These are phyloP conservation scores for Alternaria hordeiaustralica DNA, from an alignment of 2,329 filamentous ascomycete species.

Conservation along the genomic window DNA sequence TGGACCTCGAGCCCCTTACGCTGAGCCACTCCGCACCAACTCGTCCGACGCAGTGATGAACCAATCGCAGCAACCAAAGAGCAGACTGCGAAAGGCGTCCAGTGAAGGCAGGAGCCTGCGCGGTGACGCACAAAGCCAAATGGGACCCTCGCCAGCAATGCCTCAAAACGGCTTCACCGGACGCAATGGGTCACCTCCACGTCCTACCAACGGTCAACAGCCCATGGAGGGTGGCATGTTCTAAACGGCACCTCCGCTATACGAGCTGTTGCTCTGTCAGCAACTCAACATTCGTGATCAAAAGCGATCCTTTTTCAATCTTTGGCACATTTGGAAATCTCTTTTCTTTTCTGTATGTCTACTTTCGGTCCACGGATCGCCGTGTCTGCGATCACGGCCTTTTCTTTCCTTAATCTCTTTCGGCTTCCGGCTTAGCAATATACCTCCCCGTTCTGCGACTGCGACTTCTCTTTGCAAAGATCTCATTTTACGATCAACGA, in stretches of 20 bases:
- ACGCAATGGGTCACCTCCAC: conserved; percentile 41
- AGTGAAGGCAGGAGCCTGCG: conserved; percentile 60
- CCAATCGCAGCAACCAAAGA: conserved; percentile 43
- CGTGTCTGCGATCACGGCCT: conserved; percentile 26
- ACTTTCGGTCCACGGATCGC: conserved; percentile 16
- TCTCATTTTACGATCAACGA: conserved; percentile 23
- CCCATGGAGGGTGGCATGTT: conserved; percentile 48
- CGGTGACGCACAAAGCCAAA: conserved; percentile 45
- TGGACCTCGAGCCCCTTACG: conserved; percentile 40
- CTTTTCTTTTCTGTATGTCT: conserved; percentile 15
- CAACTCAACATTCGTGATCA: neutral
- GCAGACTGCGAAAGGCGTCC: conserved; percentile 55
- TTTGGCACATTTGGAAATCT: neutral
- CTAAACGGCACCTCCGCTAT: conserved; percentile 12
- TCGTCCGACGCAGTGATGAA: conserved; percentile 54
- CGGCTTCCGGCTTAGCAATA: conserved; percentile 31
- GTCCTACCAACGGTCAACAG: conserved; percentile 36
- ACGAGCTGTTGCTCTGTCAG: neutral
- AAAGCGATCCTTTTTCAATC: conserved; percentile 10
- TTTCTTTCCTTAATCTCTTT: conserved; percentile 9
- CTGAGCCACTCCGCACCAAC: conserved; percentile 48
- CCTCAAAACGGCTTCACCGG: conserved; percentile 31
- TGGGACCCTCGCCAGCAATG: conserved; percentile 35
- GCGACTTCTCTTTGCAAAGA: conserved; percentile 15
- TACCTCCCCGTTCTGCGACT: conserved; percentile 33